Conservation (phyloP, 2,329 filamentous ascomycete species). For the Diplocarpon rosae region DNA sequence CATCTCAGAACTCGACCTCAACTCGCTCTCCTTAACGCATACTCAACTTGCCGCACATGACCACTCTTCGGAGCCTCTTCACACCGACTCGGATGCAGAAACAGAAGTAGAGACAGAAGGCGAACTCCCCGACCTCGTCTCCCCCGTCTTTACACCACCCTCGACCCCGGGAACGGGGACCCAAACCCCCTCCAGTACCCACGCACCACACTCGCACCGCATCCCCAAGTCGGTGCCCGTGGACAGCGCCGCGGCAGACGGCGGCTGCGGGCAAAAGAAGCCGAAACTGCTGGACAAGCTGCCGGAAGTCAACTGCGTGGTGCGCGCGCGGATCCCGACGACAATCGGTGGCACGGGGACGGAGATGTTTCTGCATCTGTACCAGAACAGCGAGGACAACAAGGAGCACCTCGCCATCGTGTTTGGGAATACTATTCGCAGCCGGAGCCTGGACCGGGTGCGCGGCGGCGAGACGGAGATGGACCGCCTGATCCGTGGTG, state of each 20-base stretch:
- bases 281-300: constrained; percentile 65
- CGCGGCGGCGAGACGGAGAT: constrained; percentile 71
- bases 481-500: constrained; percentile 87
- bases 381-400: constrained; percentile 82
- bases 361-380: constrained; percentile 95
- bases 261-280: constrained; percentile 50
- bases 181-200: constrained; percentile 31
- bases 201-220: constrained; percentile 11
- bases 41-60: constrained; percentile 1
- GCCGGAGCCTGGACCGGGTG: constrained; percentile 57
- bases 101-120: constrained; percentile 6
- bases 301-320: constrained; percentile 83
- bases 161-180: constrained; percentile 52
- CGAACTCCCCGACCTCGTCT: constrained; percentile 47
- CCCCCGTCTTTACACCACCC: constrained; percentile 72
- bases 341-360: constrained; percentile 54
- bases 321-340: constrained; percentile 89
- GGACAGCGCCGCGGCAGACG: constrained; percentile 37
- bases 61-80: neutral
- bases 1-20: constrained; percentile 27
- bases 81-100: constrained; percentile 7
- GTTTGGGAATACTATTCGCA: constrained; percentile 78
- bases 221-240: constrained; percentile 12
- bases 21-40: constrained; percentile 13
- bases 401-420: constrained; percentile 98